These are phyloP conservation scores for Hemisphaericaspora xylanilytica DNA, from an alignment of 1,139 yeast genomes.

Conservation along the genomic window DNA sequence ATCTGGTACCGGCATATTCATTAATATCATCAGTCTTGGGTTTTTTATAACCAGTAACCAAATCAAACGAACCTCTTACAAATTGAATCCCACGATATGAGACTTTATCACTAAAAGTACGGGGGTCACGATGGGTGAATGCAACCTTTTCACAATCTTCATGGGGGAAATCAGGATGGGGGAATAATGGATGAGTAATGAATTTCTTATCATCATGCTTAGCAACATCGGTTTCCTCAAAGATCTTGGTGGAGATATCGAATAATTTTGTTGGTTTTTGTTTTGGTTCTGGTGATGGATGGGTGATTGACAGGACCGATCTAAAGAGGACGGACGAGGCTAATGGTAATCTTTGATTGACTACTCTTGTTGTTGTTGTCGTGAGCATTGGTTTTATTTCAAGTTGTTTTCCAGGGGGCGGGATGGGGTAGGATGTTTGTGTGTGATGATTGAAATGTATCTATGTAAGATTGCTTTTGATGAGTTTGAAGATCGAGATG, in stretches of 20 bases:
- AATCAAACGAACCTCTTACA: conserved; percentile 54
- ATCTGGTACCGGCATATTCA: conserved; percentile 46
- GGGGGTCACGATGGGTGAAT: conserved; percentile 55
- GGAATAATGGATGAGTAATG: conserved; percentile 50
- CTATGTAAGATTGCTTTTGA: too few species aligned
- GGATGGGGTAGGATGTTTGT: too few species aligned
- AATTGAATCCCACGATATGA: conserved; percentile 48
- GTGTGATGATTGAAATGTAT: too few species aligned
- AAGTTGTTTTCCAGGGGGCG: too few species aligned
- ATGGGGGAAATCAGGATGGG: conserved; percentile 51
- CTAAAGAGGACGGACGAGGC: conserved; percentile 1
- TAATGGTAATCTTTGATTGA: conserved; percentile 4
- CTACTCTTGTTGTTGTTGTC: neutral
- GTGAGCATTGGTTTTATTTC: too few species aligned
- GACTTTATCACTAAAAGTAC: conserved; percentile 47
- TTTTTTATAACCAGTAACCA: conserved; percentile 64
- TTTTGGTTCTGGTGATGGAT: neutral
- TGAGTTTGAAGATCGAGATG: too few species aligned
- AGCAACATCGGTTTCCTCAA: conserved; percentile 22
- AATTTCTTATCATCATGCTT: conserved; percentile 28
- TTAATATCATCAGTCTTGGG: conserved; percentile 34
- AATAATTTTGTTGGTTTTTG: conserved; percentile 10
- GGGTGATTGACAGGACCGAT: conserved; percentile 2
- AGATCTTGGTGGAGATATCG: conserved; percentile 31
- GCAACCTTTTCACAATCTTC: conserved; percentile 48